These are phyloP conservation scores for Wickerhamomyces sp. DNA, from an alignment of 1,139 yeast species.

Conservation along the genomic window DNA sequence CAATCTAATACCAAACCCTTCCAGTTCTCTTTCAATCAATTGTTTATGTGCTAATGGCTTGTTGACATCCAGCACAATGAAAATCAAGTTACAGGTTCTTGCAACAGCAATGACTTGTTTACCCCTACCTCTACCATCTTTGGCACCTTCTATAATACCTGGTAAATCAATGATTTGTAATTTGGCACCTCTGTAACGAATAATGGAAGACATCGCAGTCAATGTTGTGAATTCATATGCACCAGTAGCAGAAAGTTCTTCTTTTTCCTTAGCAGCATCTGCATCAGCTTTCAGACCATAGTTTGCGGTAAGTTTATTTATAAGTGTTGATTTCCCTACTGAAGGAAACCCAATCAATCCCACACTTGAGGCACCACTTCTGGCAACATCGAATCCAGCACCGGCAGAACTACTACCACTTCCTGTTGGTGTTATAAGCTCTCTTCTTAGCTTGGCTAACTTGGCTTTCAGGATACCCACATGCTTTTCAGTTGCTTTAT, in stretches of 20 bases:
- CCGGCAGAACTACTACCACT: constrained; percentile 85
- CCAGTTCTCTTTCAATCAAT: constrained; percentile 90
- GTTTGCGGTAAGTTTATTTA: constrained; percentile 87
- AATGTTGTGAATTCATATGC: constrained; percentile 96
- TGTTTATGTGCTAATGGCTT: constrained; percentile 92
- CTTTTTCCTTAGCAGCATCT: not conserved
- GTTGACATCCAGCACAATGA: constrained; percentile 91
- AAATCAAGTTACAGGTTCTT: constrained; percentile 86
- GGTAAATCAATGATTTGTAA: constrained; percentile 97
- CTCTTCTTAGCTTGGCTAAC: constrained; percentile 89
- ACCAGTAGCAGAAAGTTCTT: constrained; percentile 71
- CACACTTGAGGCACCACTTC: constrained; percentile 95
- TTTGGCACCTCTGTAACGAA: constrained; percentile 94
- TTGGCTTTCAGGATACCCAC: constrained; percentile 96
- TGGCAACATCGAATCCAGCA: constrained; percentile 92
- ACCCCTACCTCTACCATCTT: constrained; percentile 99
- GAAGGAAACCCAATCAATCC: constrained; percentile 99
- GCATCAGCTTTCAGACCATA: constrained; percentile 54
- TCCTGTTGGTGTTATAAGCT: constrained; percentile 73
- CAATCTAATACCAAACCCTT: constrained; percentile 94
- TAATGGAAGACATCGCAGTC: constrained; percentile 96
- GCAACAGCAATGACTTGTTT: constrained; percentile 98
- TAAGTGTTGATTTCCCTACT: constrained; percentile 90
- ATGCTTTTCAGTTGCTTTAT: constrained; percentile 94
- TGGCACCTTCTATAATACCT: constrained; percentile 98